Percentiles rank a stretch among this genome's conserved stretches.
Evolutionary conservation across 345 rosid species (phyloP).

Genomic region (Camelina hispida): DNA sequence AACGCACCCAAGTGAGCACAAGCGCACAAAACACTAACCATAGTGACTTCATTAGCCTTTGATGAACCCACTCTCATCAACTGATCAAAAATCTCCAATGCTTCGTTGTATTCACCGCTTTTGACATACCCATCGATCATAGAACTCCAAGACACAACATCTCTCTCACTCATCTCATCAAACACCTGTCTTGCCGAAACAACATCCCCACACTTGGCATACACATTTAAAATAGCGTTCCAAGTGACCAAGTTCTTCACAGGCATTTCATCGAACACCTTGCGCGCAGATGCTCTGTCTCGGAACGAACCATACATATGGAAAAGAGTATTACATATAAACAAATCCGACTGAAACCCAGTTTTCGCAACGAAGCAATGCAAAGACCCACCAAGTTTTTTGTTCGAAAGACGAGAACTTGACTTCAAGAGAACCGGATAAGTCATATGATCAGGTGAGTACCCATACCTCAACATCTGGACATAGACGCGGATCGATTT

Average conservation of each 20-base stretch:
- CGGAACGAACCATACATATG: constrained; percentile 70
- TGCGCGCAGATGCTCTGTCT: constrained; percentile 54
- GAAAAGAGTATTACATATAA: constrained; percentile 63
- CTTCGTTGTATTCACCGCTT: constrained; percentile 59
- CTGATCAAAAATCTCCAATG: constrained; percentile 63
- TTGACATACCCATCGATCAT: constrained; percentile 87
- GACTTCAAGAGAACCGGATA: constrained; percentile 78
- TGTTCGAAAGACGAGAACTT: constrained; percentile 57
- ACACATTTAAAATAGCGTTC: constrained; percentile 80
- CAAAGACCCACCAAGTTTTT: constrained; percentile 49
- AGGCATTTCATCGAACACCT: constrained; percentile 70
- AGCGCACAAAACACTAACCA: constrained; percentile 88
- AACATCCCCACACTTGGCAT: constrained; percentile 72
- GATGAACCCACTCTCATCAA: constrained; percentile 55
- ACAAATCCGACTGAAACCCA: constrained; percentile 67
- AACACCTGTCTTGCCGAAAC: constrained; percentile 58
- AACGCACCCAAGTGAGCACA: constrained; percentile 86
- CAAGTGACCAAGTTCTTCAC: constrained; percentile 69
- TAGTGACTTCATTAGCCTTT: constrained; percentile 78
- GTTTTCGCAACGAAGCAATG: constrained; percentile 55
- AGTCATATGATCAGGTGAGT: constrained; percentile 68
- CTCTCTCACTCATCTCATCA: constrained; percentile 62
- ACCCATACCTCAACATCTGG: constrained; percentile 58
- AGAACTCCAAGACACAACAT: constrained; percentile 88
- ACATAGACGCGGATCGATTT: constrained; percentile 56